Base-by-base conservation (phyloP, 78 protist species). In the Planoprotostelium fungivorum region DNA sequence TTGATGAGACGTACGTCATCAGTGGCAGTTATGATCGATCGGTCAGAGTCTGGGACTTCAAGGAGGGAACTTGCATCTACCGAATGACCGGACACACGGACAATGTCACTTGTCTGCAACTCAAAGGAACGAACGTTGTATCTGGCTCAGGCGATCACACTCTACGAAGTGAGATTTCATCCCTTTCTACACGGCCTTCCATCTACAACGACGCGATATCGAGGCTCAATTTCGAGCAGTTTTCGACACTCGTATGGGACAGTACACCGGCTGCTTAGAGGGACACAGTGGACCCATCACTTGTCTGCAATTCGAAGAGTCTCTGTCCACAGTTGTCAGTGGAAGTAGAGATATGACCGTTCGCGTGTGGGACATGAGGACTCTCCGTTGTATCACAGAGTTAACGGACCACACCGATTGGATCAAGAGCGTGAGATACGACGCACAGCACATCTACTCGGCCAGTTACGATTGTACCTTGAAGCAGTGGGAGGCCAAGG, bases 61-160 rank as follows among this genome's bases (percentile, higher is more conserved):
- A 16, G 31, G 73, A 51, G 73, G 73, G 73, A 51, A 51, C 5
- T 51, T 51, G 73, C 16, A 5, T 51, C 73, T 16, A 51, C 73
- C 5, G 16, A 51, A 51, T 51, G 73, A 51, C 87, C 35, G 94
- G 90, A 34, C 94, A 92, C 51, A 92, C 92, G n/a, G 86, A 86
- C 10, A 91, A 88, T 31, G 88, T 92, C 16, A 37, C 88, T 29
- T 89, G 94, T 86, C 34, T 92, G 10, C 91, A 92, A 36, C 87
- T 89, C 88, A 92, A 92, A 36, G 36, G 94, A 83, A 92, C 89
- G 37, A 86, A 38, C 0, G 63, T 92, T 37, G 29, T 92, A 10
- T 90, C 94, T 0, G 94, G 94, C 34, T 92, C 94, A 1, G 51
- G 84, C 34, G 94, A 92, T 38, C 34, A n/a, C 38, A 39, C 91